Evolutionary conservation across 2,329 filamentous ascomycete species (phyloP), one percentile per base, ranked within the genome.

Genomic region (Colletotrichum sansevieriae): DNA sequence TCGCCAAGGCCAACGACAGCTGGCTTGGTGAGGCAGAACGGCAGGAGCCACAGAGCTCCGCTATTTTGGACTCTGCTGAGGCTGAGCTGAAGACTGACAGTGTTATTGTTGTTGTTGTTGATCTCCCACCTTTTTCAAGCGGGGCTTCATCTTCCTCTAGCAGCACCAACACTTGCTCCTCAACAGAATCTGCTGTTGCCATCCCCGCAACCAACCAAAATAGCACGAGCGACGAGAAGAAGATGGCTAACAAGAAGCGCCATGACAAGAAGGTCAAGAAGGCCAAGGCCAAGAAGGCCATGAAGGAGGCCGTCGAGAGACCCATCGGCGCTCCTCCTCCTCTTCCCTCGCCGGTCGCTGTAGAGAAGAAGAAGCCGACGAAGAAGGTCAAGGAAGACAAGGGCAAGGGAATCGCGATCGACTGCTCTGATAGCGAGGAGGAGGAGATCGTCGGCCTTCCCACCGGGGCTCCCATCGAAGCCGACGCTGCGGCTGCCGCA

Each of bases 261-360:
- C 43, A 55, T 11, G 44, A 15, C 8, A 41, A 62, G 49, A 18
- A 41, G 13, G 9, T 41, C 15, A 20, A 55, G 8, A 55, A 18
- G 39, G 54, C 54, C 35, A 54, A 55, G 61, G 61, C 65, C 2
- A 49, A 22, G 5, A 52, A 56, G 41, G 54, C 57, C 11, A 37
- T 33, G 10, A 29, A 51, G 18, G 37, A 43, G 18, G 59, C 59
- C 4, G 29, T 33, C 39, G 47, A 54, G 9, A 22, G 29, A 49
- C 44, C 57, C n/a, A 13, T 39, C 46, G 44, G 57, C 18, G 13
- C 18, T 44, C n/a, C 47, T 25, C 6, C 12, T n/a, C n/a, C n/a
- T n/a, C 18, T 22, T n/a, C 22, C 49, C 8, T 29, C 39, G 29
- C 43, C 52, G 10, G 25, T 33, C 3, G 29, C 22, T 11, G 49